Conservation (phyloP, 2,329 filamentous ascomycete genomes). For the Scleromitrula shiraiana region DNA sequence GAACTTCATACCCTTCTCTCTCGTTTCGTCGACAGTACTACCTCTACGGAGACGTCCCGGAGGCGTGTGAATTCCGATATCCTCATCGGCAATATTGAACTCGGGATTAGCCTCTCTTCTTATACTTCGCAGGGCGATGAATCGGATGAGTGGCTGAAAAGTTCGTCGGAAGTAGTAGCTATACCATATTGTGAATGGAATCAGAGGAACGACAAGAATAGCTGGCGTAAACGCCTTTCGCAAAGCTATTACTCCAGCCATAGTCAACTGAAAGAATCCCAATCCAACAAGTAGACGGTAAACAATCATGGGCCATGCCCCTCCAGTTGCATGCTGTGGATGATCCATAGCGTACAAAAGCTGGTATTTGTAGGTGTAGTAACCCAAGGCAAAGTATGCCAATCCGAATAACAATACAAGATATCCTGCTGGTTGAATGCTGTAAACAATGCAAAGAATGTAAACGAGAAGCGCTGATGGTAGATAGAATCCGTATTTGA, state of each 20-base stretch:
- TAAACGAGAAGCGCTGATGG: slow-evolving; percentile 89
- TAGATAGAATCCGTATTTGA: slow-evolving; percentile 94
- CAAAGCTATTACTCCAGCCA: slow-evolving; percentile 77
- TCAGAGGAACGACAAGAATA: slow-evolving; percentile 64
- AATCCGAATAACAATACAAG: slow-evolving; percentile 75
- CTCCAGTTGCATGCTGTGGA: slow-evolving; percentile 84
- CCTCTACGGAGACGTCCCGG: slow-evolving; percentile 21
- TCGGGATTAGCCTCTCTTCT: slow-evolving; percentile 50
- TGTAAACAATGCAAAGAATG: slow-evolving; percentile 94
- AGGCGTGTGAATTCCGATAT: slow-evolving; percentile 23
- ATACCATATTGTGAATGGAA: slow-evolving; percentile 81
- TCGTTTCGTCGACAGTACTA: slow-evolving; percentile 64
- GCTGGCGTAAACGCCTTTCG: slow-evolving; percentile 66
- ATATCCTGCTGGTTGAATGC: slow-evolving; percentile 72
- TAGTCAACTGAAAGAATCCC: slow-evolving; percentile 82
- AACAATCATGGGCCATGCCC: slow-evolving; percentile 94
- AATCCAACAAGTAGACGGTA: slow-evolving; percentile 82
- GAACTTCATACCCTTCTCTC: slow-evolving; percentile 62
- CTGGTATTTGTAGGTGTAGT: slow-evolving; percentile 95
- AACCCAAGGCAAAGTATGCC: slow-evolving; percentile 74
- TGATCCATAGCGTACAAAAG: slow-evolving; percentile 98
- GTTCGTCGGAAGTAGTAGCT: slow-evolving; percentile 70
- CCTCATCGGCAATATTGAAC: slow-evolving; percentile 36
- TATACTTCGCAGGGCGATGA: slow-evolving; percentile 86
- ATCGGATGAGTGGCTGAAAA: slow-evolving; percentile 83